Evolutionary conservation across 2,329 filamentous ascomycete species (phyloP), one percentile per base, ranked within the genome.

Genomic region (Botrytis hyacinthi): DNA sequence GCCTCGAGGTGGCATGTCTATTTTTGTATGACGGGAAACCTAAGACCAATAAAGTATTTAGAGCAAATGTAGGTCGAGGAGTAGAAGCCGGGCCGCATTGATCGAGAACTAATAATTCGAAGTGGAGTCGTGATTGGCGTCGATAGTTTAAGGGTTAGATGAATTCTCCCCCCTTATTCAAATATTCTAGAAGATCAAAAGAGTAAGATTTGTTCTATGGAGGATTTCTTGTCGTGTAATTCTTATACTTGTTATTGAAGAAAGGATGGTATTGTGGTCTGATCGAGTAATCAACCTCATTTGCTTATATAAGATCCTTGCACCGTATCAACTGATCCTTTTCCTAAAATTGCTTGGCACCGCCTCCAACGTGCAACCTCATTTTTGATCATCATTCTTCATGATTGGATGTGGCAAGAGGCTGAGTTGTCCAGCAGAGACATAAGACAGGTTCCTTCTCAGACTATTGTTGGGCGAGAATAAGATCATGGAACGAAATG

Each of bases 341-440:
- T 37, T 42, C 70, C 37, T 54, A 57, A 71, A 44, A 57, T 57
- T 71, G 46, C 46, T 67, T 67, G 60, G 42, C 35, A 67, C 48
- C 60, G 46, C 70, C 61, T 72, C 37, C 37, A 54, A 37, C 10
- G 48, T 60, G 32, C 37, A 72, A 68, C 61, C 29, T 72, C 54
- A 70, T 70, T 44, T 42, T 60, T 7, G 40, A 70, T 70, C 29
- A 46, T 46, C 51, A 61, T 65, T 44, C 44, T 44, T 22, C 60
- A 60, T 72, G 61, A 67, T 67, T 67, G 62, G 62, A 57, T 68
- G 40, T 59, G n/a, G 32, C 37, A 48, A 46, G 70, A 72, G 62
- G 51, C 70, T 68, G 62, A 68, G 48, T 46, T 68, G 22, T 68
- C 51, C 48, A 40, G 48, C 29, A 59, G 32, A 8, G 60, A 54